Percentiles rank a stretch among this genome's conserved stretches.
phyloP scores from a whole-genome alignment of 768 basidiomycete species.

The Pisolithus orientalis region DNA sequence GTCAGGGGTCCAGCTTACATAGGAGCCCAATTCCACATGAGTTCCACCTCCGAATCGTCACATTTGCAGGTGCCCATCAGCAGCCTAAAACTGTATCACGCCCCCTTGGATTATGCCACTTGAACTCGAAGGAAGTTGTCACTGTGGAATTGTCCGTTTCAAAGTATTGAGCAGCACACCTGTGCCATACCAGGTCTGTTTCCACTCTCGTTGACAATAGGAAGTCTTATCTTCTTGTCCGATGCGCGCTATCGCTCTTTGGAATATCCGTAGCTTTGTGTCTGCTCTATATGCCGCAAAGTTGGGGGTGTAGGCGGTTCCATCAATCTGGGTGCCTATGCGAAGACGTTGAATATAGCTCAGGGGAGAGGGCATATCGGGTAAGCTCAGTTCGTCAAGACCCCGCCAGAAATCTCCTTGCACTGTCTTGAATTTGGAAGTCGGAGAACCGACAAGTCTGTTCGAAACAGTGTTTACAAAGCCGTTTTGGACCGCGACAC shows the following conservation, averaged over 20 bases:
- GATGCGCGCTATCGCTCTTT: neutral
- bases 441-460: neutral
- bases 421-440: no score
- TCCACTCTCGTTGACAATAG: neutral
- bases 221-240: neutral
- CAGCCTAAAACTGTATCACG: no score
- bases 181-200: constrained; percentile 53
- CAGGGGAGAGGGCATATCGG: constrained; percentile 48
- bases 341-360: constrained; percentile 44
- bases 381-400: constrained; percentile 21
- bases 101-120: constrained; percentile 40
- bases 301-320: constrained; percentile 61
- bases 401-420: no score
- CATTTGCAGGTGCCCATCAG: no score
- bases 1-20: no score
- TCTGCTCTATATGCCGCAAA: constrained; percentile 68
- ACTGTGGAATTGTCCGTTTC: constrained; percentile 31
- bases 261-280: constrained; percentile 38
- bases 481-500: constrained; percentile 56
- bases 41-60: no score
- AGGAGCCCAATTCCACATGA: no score
- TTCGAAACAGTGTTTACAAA: constrained; percentile 48
- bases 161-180: constrained; percentile 43
- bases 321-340: constrained; percentile 57
- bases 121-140: constrained; percentile 37